phyloP scores from a whole-genome alignment of 163 green algal genomes.

The Dunaliella salina region DNA sequence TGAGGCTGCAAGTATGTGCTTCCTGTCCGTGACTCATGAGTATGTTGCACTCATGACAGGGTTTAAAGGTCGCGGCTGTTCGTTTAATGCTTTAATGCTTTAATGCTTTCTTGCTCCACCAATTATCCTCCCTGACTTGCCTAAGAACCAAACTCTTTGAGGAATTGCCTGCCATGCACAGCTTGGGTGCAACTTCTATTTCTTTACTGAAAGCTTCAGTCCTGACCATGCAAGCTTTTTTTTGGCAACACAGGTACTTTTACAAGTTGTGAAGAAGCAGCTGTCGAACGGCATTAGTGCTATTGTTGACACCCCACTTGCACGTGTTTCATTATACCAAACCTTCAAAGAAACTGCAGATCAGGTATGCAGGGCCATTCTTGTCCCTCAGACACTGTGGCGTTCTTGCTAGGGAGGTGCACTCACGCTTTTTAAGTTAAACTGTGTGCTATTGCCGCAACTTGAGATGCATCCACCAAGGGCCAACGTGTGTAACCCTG shows the following conservation, averaged over 20 bases:
- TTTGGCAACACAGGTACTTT: background rate
- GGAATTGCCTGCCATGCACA: background rate
- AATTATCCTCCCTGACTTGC: no score
- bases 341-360: constrained; percentile 22
- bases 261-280: constrained; percentile 40
- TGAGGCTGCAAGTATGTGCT: no score
- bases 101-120: no score
- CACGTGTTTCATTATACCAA: constrained; percentile 42
- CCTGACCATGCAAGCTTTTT: no score
- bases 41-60: background rate
- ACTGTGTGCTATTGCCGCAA: background rate
- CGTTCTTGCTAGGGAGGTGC: background rate
- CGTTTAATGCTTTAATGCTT: no score
- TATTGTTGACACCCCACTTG: constrained; percentile 68
- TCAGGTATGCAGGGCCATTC: constrained; percentile 14
- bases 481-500: background rate
- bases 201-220: no score
- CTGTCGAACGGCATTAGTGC: constrained; percentile 40
- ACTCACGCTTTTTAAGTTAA: background rate
- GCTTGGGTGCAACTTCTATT: background rate
- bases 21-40: no score
- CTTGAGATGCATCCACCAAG: background rate
- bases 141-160: background rate
- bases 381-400: background rate
- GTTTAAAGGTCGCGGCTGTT: no score